Conservation (phyloP, 345 rosid genomes). For the Microthlaspi erraticum region DNA sequence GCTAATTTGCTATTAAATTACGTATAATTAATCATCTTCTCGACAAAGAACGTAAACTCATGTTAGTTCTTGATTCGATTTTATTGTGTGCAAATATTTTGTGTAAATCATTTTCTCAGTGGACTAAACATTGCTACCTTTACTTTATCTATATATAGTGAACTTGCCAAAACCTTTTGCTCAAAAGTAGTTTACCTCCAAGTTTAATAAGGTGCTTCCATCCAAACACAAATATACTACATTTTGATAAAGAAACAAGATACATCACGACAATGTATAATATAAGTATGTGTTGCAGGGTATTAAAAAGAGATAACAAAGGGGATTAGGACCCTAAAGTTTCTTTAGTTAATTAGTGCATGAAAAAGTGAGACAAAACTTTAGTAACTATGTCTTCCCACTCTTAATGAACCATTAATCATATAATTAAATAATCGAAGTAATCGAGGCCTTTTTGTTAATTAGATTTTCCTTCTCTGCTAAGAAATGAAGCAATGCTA, state of each 20-base stretch:
- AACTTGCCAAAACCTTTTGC: neutral
- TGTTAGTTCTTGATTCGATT: neutral
- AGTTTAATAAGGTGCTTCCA: neutral
- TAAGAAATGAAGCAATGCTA: slow-evolving; percentile 49
- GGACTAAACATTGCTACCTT: neutral
- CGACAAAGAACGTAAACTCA: neutral
- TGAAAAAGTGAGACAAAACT: slow-evolving; percentile 33
- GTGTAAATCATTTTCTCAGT: neutral
- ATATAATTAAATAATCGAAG: slow-evolving; percentile 16
- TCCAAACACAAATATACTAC: neutral
- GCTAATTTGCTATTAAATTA: no score
- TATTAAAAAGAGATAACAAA: slow-evolving; percentile 10
- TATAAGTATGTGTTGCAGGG: slow-evolving; percentile 8
- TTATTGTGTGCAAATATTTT: neutral
- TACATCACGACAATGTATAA: neutral
- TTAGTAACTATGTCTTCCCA: neutral
- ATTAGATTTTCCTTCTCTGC: slow-evolving; percentile 48
- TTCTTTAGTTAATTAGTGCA: slow-evolving; percentile 38
- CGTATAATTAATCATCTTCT: neutral
- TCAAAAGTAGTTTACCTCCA: neutral
- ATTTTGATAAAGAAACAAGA: slow-evolving; percentile 14
- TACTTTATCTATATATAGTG: neutral
- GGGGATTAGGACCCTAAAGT: slow-evolving; percentile 9
- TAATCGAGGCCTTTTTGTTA: slow-evolving; percentile 10
- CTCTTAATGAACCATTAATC: slow-evolving; percentile 8